Conservation (phyloP, 2,329 filamentous ascomycete species). For the Diaporthe citrichinensis region DNA sequence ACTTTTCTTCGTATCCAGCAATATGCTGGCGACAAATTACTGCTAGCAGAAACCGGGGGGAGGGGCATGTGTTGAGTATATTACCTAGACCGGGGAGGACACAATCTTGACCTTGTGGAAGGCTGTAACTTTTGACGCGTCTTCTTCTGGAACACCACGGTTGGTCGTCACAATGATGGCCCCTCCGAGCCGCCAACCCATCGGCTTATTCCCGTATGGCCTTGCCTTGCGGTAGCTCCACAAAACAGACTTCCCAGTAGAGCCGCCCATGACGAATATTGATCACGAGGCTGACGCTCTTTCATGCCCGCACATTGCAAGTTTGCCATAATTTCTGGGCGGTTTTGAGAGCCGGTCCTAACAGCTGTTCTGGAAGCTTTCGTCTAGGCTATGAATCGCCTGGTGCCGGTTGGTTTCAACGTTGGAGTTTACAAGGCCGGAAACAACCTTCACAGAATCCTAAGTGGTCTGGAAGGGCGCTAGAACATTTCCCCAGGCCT, state of each 20-base stretch:
- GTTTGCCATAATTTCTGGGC: not conserved
- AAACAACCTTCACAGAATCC: conserved; percentile 7
- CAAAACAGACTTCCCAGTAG: conserved; percentile 11
- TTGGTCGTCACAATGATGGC: not conserved
- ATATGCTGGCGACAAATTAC: not conserved
- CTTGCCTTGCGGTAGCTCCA: conserved; percentile 3
- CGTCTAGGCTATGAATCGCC: not conserved
- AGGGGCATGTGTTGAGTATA: conserved; percentile 9
- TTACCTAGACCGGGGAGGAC: not conserved
- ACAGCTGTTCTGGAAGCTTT: not conserved
- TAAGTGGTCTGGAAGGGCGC: conserved; percentile 18
- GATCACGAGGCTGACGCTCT: not conserved
- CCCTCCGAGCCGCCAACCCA: not conserved
- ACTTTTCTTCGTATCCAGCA: not conserved
- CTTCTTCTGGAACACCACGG: not conserved
- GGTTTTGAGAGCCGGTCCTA: not conserved
- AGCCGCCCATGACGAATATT: not conserved
- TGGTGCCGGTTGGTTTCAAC: conserved; percentile 21
- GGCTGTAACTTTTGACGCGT: not conserved
- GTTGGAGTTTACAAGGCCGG: not conserved
- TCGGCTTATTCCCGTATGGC: not conserved
- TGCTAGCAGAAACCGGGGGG: not conserved
- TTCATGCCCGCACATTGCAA: not conserved
- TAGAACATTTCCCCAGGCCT: conserved; percentile 26
- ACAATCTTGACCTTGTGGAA: not conserved